A percentile compares a stretch with the other conserved stretches of the same genome.
Evolutionary conservation across 148 eudicot species (phyloP).

Genomic region (Drosera capensis): DNA sequence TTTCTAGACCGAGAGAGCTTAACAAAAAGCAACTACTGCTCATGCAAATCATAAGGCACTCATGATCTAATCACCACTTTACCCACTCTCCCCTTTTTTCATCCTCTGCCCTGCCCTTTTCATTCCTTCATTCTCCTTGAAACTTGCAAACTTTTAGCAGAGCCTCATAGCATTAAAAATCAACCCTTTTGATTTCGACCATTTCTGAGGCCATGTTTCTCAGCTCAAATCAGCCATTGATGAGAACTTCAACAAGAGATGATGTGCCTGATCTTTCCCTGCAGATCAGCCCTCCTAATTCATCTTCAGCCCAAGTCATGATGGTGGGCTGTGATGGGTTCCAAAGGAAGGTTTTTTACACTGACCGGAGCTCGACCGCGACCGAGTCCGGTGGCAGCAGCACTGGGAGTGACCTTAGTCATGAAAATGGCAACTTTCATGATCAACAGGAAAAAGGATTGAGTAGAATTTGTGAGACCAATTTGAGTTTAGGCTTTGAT

Average conservation of each 20-base stretch:
- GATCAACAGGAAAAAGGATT: conserved; percentile 2
- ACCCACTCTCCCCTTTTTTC: not conserved
- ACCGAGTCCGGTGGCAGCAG: conserved; percentile 21
- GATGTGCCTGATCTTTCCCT: conserved; percentile 57
- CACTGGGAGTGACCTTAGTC: conserved; percentile 39
- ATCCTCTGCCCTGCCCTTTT: not conserved
- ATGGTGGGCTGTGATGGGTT: conserved; percentile 7
- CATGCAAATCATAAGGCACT: conserved; percentile 80
- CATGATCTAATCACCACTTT: conserved; percentile 50
- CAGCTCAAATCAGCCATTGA: conserved; percentile 14
- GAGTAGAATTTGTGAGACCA: conserved; percentile 11
- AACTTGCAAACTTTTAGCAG: no score
- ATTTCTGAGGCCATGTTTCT: conserved; percentile 1
- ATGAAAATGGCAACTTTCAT: conserved; percentile 15
- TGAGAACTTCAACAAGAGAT: not conserved
- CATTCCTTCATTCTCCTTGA: not conserved
- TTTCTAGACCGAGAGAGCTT: conserved; percentile 8
- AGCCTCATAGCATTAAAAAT: no score
- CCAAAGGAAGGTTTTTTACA: conserved; percentile 1
- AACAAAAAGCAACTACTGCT: conserved; percentile 4
- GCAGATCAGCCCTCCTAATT: conserved; percentile 60
- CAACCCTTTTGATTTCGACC: not conserved
- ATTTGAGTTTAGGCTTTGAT: conserved; percentile 36
- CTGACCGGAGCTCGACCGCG: conserved; percentile 14
- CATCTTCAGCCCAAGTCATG: conserved; percentile 10